phyloP scores from a whole-genome alignment of 768 basidiomycete species.

The Boletus subparvulus region DNA sequence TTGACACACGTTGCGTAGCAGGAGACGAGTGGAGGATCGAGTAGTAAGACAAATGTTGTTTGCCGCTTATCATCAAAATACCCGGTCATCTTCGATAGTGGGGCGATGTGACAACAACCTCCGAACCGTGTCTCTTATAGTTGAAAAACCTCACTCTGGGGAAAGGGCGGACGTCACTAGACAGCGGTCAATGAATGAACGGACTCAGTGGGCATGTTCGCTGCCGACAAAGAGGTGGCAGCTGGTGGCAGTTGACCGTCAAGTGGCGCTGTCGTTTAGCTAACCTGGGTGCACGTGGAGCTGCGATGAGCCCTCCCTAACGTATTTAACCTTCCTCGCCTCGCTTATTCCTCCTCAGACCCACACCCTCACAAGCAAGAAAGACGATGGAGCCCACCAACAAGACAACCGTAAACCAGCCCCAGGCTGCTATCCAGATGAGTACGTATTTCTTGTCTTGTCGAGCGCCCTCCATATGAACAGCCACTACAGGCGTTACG shows the following conservation, averaged over 20 bases:
- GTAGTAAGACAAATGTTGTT: neutral
- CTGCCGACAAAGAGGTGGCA: neutral
- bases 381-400: slow-evolving; percentile 32
- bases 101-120: neutral
- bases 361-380: slow-evolving; percentile 25
- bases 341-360: neutral
- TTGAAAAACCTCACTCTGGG: too few relatives aligned
- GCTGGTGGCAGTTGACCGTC: neutral
- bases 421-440: slow-evolving; percentile 61
- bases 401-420: slow-evolving; percentile 49
- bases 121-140: too few relatives aligned
- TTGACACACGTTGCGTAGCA: neutral
- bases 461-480: neutral
- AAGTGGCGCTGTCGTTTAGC: slow-evolving; percentile 9
- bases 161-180: too few relatives aligned
- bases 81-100: neutral
- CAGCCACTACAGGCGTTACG: slow-evolving; percentile 40
- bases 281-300: slow-evolving; percentile 15
- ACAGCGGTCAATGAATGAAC: neutral
- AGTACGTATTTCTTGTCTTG: slow-evolving; percentile 40
- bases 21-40: neutral
- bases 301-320: neutral
- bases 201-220: neutral
- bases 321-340: slow-evolving; percentile 16
- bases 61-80: neutral